phyloP scores from a whole-genome alignment of 1,139 yeast genomes.

The Yamadazyma sp. region DNA sequence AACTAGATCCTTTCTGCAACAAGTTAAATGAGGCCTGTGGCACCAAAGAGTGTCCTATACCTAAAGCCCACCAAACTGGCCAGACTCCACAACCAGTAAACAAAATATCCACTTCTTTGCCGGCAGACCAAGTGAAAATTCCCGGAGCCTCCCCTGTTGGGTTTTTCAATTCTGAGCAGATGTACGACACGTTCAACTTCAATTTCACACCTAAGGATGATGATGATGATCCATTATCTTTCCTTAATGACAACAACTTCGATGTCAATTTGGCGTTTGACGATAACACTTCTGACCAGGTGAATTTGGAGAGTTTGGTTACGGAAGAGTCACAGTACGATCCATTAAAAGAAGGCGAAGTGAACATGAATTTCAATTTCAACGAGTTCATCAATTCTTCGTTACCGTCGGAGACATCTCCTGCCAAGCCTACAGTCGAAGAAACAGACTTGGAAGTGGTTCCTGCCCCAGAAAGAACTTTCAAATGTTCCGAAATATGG shows the following conservation, averaged over 20 bases:
- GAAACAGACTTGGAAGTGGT: slow-evolving; percentile 26
- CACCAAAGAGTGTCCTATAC: slow-evolving; percentile 66
- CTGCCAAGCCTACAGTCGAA: not conserved
- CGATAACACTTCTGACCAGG: slow-evolving; percentile 20
- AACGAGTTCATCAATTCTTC: slow-evolving; percentile 37
- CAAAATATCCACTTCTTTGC: not conserved
- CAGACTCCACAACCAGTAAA: not conserved
- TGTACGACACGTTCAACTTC: slow-evolving; percentile 25
- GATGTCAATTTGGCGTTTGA: slow-evolving; percentile 52
- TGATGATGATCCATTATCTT: slow-evolving; percentile 41
- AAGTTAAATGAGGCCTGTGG: slow-evolving; percentile 83
- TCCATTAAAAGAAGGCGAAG: slow-evolving; percentile 38
- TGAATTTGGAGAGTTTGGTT: slow-evolving; percentile 33
- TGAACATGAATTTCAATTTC: slow-evolving; percentile 29
- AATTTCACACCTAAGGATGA: slow-evolving; percentile 16
- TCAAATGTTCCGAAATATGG: slow-evolving; percentile 88
- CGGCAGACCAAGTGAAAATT: slow-evolving; percentile 4
- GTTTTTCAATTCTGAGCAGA: slow-evolving; percentile 28
- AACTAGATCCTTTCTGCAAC: slow-evolving; percentile 66
- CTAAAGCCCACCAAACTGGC: slow-evolving; percentile 38
- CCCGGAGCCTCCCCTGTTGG: slow-evolving; percentile 20
- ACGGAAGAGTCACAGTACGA: slow-evolving; percentile 73
- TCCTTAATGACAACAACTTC: slow-evolving; percentile 47
- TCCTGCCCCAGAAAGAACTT: slow-evolving; percentile 39
- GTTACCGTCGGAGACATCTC: slow-evolving; percentile 14